Evolutionary conservation across 352 stramenopile genomes (phyloP).

Genomic region (Elongisporangium prolatum): DNA sequence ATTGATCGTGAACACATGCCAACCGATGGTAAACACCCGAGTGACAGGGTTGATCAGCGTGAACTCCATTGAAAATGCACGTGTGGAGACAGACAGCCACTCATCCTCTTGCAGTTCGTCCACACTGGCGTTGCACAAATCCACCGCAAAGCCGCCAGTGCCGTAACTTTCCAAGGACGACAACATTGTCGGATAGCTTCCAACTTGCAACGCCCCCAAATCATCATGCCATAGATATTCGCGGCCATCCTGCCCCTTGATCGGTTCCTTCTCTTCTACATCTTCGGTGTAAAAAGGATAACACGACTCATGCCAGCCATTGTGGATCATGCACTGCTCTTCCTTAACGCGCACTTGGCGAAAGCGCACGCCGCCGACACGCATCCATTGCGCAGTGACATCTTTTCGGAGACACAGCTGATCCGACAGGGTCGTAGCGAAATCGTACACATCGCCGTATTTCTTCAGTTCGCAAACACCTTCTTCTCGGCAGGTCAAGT

Average conservation of each 20-base stretch:
- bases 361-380: constrained; percentile 73
- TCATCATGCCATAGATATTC: constrained; percentile 66
- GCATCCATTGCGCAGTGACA: constrained; percentile 67
- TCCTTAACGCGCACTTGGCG: constrained; percentile 78
- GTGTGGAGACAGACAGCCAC: constrained; percentile 75
- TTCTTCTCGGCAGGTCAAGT: constrained; percentile 71
- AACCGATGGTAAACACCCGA: constrained; percentile 85
- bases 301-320: constrained; percentile 54
- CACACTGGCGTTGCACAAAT: constrained; percentile 61
- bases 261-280: constrained; percentile 39
- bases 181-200: background rate
- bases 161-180: constrained; percentile 39
- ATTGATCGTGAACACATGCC: constrained; percentile 78
- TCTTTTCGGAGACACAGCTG: constrained; percentile 50
- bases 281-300: constrained; percentile 66
- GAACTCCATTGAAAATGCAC: constrained; percentile 83
- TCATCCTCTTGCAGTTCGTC: constrained; percentile 61
- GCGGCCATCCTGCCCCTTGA: constrained; percentile 40
- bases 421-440: constrained; percentile 44
- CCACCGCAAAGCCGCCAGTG: constrained; percentile 64
- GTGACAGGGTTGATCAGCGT: constrained; percentile 85
- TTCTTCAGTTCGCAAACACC: constrained; percentile 79
- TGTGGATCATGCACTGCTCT: constrained; percentile 63
- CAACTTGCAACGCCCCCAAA: constrained; percentile 34
- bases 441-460: constrained; percentile 74